Evolutionary conservation across 305 asterid species (phyloP), one percentile per base, ranked within the genome.

Genomic region (Fraxinus velutina): DNA sequence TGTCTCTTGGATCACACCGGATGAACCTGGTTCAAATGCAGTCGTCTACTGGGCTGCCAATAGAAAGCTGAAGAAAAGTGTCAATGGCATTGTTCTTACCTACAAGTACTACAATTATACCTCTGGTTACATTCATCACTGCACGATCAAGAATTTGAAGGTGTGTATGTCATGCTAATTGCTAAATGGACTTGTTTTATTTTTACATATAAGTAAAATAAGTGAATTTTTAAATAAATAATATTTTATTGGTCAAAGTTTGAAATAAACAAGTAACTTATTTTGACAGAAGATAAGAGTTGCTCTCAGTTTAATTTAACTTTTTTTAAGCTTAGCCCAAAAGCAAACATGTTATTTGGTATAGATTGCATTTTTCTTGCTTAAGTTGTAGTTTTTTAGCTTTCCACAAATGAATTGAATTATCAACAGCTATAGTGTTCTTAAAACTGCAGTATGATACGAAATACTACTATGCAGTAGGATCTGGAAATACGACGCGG

Each of bases 61-160:
- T 70, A 84, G 78, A 87, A 74, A 34, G 37, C 81, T 22, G 64
- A 81, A 78, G 78, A 74, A 81, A 78, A 47, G 68, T 4, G 90
- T 88, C 0, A 9, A 52, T 1, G 90, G 90, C 19, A 72, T 55
- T 75, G 83, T 85, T 73, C 86, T 84, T 42, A 82, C 64, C 74
- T 92, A 92, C 86, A 91, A 85, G 81, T 91, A 39, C 81, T 83
- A 84, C 84, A 90, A 88, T 75, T 92, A 90, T 77, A 89, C 91
- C 0, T 92, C 97, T 6, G 95, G 93, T 21, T 90, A 86, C 86
- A 92, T 92, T 71, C 95, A 92, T 83, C 97, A 92, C 74, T 90
- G 92, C 77, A 83, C 89, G 52, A 87, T 91, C 81, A 75, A 86
- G 77, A 73, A 88, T 80, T 83, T 92, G 79, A 88, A 89, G 86